Evolutionary conservation across 1,284 basidiomycete genomes (phyloP), one percentile per base, ranked within the genome.

Genomic region (Leccinum solheimii): DNA sequence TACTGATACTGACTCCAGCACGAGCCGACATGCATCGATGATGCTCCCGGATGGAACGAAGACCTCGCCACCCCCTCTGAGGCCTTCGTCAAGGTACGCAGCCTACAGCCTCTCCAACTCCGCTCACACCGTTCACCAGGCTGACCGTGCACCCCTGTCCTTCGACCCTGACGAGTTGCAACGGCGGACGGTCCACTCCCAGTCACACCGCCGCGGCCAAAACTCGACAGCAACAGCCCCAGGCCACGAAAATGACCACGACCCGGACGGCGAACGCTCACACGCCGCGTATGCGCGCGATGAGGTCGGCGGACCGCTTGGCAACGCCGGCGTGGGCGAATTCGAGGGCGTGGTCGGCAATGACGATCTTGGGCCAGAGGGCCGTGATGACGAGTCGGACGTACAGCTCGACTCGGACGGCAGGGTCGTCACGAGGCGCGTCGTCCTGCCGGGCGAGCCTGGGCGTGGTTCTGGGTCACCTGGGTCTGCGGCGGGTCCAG

Each of bases 21-120:
- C 83, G 67, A 81, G 13, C 78, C 83, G 1, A 79, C 83, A 3
- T 80, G 84, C 57, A 71, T 76, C 21, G 72, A 82, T 13, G 69
- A 85, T 62, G 87, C 88, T 1, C 90, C 88, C 5, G 89, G 88
- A 2, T 92, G 90, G 90, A 91, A 91, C 68, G 86, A 92, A 68
- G 69, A 75, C 40, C 83, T 91, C 23, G 90, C 90, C 1, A 84
- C 81, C 61, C 67, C 79, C 13, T 89, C 89, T 1, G 90, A 92
- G 74, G 90, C 90, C 9, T 74, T 77, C 36, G 77, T 91, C 52
- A 91, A 92, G 82, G 90, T 87, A 36, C 38, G 68, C 40, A n/a
- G 5, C 3, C n/a, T 3, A 10, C 19, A 6, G 9, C 26, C 30
- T 13, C n/a, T 16, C 30, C 5, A 21, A 27, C 5, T 9, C 26